These are phyloP conservation scores for Verticillium dahliae DNA, from an alignment of 2,329 filamentous ascomycete genomes.

Conservation along the genomic window DNA sequence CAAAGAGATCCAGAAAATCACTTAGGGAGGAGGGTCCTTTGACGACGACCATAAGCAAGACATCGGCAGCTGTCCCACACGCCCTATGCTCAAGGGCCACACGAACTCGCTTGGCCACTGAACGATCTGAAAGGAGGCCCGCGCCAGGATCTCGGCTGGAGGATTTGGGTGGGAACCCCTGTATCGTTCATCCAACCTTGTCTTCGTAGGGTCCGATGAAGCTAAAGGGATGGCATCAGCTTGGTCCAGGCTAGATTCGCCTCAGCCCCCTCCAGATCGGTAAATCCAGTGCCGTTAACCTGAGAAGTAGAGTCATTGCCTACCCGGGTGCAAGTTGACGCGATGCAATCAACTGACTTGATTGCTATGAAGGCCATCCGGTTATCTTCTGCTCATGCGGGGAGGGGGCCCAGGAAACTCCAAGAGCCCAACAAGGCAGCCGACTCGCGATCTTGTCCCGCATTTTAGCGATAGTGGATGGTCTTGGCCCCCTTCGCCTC, in stretches of 20 bases:
- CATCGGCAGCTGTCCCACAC: neutral
- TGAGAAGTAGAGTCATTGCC: no score
- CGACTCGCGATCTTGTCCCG: no score
- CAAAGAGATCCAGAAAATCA: neutral
- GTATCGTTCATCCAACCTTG: neutral
- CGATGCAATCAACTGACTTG: no score
- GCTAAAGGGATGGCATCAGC: neutral
- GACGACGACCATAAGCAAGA: neutral
- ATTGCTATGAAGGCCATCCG: no score
- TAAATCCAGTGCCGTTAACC: no score
- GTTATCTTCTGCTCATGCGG: no score
- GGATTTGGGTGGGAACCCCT: neutral
- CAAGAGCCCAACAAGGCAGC: no score
- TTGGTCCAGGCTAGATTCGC: neutral
- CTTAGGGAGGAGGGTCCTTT: neutral
- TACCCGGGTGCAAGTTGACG: no score
- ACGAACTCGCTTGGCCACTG: neutral
- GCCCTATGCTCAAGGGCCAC: neutral
- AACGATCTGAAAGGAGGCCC: neutral
- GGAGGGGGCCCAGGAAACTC: no score
- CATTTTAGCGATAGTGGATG: neutral
- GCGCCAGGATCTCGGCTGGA: neutral
- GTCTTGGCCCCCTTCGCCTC: neutral
- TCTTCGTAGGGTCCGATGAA: neutral
- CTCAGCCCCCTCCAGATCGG: no score